Base-by-base conservation (phyloP, 371 early-diverging fungal species). In the Nematocida major region DNA sequence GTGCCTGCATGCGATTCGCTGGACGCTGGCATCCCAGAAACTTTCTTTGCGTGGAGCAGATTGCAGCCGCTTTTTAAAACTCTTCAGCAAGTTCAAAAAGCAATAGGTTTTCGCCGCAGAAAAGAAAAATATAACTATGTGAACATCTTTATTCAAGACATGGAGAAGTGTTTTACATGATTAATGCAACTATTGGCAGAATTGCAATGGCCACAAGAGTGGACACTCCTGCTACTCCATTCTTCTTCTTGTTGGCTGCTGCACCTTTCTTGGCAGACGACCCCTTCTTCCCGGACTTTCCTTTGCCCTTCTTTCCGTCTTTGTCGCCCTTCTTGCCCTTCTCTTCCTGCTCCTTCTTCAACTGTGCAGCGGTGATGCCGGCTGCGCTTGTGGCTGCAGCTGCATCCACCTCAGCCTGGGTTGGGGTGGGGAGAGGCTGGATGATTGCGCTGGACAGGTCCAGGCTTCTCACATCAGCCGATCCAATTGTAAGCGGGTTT, bases 341-440 rank as follows among this genome's bases (percentile, higher is more conserved):
- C n/a, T n/a, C n/a, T n/a, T n/a, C 30, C 61, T 73, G 65, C 15
- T 73, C 76, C 32, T 61, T 73, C 76, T 73, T 73, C n/a, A 63
- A 51, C 62, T 73, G 76, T 3, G 40, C 62, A 11, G 43, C 63
- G 13, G 76, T 63, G 18, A 40, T 42, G 4, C 76, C 66, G 47
- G 62, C 76, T 40, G 48, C 40, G 9, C 39, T 15, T n/a, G 20
- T 53, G 48, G 4, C 76, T 39, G 20, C 42, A 7, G 47, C 7
- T 45, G 61, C 48, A 9, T 20, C 54, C n/a, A 22, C 2, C n/a
- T 67, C 54, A 24, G 30, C 68, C 22, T 34, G 13, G 15, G 54
- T 18, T 3, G 26, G 57, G 34, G 34, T 28, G 30, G 57, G 57
- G 7, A 57, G 57, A 20, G 28, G 34, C 2, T 15, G 13, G 11